Base-by-base conservation (phyloP, 2,329 filamentous ascomycete genomes). In the Cladosporium sp. region DNA sequence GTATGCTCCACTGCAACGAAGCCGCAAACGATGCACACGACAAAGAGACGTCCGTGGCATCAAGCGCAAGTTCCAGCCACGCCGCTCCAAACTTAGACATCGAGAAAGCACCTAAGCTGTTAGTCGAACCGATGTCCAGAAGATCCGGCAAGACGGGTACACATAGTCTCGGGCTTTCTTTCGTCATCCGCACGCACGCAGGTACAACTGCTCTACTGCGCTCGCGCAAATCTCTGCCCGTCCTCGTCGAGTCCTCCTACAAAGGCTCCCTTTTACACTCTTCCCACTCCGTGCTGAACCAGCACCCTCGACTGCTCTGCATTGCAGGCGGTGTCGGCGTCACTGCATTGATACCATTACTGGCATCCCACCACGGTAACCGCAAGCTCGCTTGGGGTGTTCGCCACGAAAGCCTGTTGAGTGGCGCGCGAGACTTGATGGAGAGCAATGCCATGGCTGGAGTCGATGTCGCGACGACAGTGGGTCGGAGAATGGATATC, bases 241-340 rank as follows among this genome's bases (percentile, higher is more conserved):
- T 73, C 3, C 68, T 79, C 1, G 59, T 78, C 9, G 77, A 79
- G 37, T 74, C 74, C 5, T 70, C 74, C 0, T 78, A 80, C 65
- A 62, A 66, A 19, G 68, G 67, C 50, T 56, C 38, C n/a, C 42
- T 38, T 8, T 40, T 25, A 15, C 51, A 50, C n/a, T 22, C 22
- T 25, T 49, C 58, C 19, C 51, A 42, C 34, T n/a, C 62, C 71
- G 65, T 57, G 63, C 65, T 56, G 5, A 56, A 12, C 64, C 60
- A 30, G 22, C 20, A 2, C 60, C 59, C n/a, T 45, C 75, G 14
- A 62, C 55, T 81, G 1, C 60, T 82, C 8, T 72, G 77, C 49
- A 72, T 82, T 39, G 75, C 69, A 1, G 80, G 80, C 17, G 80
- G 79, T 8, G 76, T 81, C 28, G 79, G 79, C 43, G 78, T 82